Percentiles rank a stretch among this genome's conserved stretches.
Evolutionary conservation across 768 basidiomycete genomes (phyloP).

Genomic region (Naematelia encephala): DNA sequence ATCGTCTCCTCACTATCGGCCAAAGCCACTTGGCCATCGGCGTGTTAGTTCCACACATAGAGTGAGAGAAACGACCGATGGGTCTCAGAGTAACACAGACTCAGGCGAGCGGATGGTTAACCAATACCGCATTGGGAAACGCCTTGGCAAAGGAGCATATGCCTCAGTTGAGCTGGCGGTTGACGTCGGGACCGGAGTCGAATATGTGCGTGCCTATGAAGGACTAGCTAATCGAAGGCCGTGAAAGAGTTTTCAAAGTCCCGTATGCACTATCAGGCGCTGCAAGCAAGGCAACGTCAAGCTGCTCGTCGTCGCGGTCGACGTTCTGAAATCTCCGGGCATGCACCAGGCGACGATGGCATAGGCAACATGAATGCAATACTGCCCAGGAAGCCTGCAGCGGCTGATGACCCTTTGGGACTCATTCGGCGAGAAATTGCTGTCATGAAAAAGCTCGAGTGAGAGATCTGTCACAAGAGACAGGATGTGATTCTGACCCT

Average conservation of each 20-base stretch:
- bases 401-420: slow-evolving; percentile 43
- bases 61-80: slow-evolving; percentile 45
- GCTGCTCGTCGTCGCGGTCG: slow-evolving; percentile 15
- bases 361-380: slow-evolving; percentile 1
- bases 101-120: slow-evolving; percentile 47
- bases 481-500: too few species aligned
- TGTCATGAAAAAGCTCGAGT: slow-evolving; percentile 53
- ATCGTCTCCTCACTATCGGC: slow-evolving; percentile 26
- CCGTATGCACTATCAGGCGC: slow-evolving; percentile 40
- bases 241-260: slow-evolving; percentile 52
- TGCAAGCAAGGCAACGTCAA: slow-evolving; percentile 42
- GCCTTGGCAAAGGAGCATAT: slow-evolving; percentile 49
- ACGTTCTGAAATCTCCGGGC: not conserved
- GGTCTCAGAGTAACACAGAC: slow-evolving; percentile 37
- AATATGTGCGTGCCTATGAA: slow-evolving; percentile 41
- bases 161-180: slow-evolving; percentile 50
- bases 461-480: too few species aligned
- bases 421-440: slow-evolving; percentile 50
- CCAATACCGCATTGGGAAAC: slow-evolving; percentile 45
- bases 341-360: slow-evolving; percentile 4
- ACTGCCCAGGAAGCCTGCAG: slow-evolving; percentile 9
- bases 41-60: slow-evolving; percentile 38
- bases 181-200: slow-evolving; percentile 47
- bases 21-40: slow-evolving; percentile 26
- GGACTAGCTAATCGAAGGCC: slow-evolving; percentile 28